phyloP scores from a whole-genome alignment of 192 early-diverging fungal species.

The Coemansia sp. region DNA sequence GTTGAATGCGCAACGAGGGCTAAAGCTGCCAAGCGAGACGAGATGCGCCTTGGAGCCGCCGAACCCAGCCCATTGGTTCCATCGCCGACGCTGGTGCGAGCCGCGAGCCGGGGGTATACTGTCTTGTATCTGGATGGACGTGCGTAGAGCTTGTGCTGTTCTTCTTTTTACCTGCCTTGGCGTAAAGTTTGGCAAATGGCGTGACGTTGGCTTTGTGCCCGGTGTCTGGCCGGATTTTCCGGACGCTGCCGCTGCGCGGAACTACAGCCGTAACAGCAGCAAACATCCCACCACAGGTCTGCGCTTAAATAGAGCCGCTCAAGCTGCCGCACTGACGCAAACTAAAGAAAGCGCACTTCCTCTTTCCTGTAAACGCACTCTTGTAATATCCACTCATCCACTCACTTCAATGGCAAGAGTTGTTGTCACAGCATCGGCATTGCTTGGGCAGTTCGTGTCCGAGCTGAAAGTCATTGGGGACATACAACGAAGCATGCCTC shows the following conservation, averaged over 20 bases:
- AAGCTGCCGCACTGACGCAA: not conserved
- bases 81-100: not conserved
- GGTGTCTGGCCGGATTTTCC: not conserved
- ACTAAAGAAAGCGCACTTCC: not conserved
- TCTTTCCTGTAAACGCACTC: not conserved
- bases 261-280: too few species aligned
- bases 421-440: slow-evolving; percentile 2
- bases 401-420: not conserved
- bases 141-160: not conserved
- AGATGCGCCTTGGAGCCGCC: too few species aligned
- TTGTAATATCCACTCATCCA: not conserved
- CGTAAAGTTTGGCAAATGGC: not conserved
- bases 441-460: slow-evolving; percentile 28
- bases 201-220: not conserved
- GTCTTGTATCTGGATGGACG: too few species aligned
- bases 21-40: too few species aligned
- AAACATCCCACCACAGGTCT: not conserved
- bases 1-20: not conserved
- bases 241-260: not conserved
- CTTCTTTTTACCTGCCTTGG: not conserved
- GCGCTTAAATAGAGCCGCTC: not conserved
- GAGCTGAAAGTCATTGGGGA: slow-evolving; percentile 27
- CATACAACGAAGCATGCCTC: slow-evolving; percentile 26
- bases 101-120: not conserved
- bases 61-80: not conserved